Evolutionary conservation across 108 stramenopile genomes (phyloP), one percentile per base, ranked within the genome.

Genomic region (Heterococcus sp.): DNA sequence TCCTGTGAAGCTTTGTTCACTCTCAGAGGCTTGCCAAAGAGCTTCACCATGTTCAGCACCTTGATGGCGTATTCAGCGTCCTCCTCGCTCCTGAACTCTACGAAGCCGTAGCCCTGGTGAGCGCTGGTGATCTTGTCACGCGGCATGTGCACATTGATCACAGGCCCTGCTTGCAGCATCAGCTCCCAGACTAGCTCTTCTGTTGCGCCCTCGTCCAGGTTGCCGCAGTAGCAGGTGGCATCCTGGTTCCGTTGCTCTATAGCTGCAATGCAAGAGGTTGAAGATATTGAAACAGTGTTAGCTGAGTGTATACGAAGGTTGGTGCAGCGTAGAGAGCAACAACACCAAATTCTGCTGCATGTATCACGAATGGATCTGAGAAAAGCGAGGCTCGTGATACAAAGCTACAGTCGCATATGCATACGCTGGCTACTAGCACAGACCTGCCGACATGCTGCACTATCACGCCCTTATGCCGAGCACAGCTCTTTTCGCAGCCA

Each of bases 231-330:
- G 84, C 91, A 90, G 1, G 98, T 99, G 38, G 98, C 98, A 86
- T 96, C 96, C 89, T 98, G 96, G 84, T 99, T 99, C 40, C 97
- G 94, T 76, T 99, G 98, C 82, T 96, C 95, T 11, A 95, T 92
- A 30, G 91, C 91, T n/a, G 94, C 92, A 68, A 89, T 79, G n/a
- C n/a, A n/a, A n/a, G n/a, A n/a, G n/a, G n/a, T n/a, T n/a, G n/a
- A n/a, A n/a, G n/a, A n/a, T n/a, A n/a, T n/a, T n/a, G n/a, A n/a
- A n/a, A n/a, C n/a, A n/a, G n/a, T n/a, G n/a, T n/a, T n/a, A n/a
- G n/a, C n/a, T n/a, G n/a, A n/a, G n/a, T n/a, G n/a, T n/a, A n/a
- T n/a, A n/a, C n/a, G n/a, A n/a, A n/a, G n/a, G n/a, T n/a, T n/a
- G n/a, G n/a, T n/a, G n/a, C n/a, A n/a, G n/a, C n/a, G n/a, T n/a